phyloP scores from a whole-genome alignment of 345 rosid species.

The Excoecaria cochinchinensis region DNA sequence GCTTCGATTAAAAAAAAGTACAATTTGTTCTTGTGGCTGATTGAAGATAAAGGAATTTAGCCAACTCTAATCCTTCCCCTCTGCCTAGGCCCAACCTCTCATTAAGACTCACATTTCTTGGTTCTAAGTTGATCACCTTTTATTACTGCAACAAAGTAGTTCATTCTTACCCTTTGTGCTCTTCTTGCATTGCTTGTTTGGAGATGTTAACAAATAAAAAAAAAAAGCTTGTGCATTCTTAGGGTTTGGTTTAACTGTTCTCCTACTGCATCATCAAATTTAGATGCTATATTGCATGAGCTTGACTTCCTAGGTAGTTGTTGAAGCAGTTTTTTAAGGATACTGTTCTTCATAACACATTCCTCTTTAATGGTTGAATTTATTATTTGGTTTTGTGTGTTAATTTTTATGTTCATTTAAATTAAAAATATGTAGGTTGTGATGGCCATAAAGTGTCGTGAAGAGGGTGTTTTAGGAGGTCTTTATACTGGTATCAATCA shows the following conservation, averaged over 20 bases:
- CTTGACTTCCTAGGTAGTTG: neutral
- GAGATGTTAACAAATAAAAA: neutral
- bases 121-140: neutral
- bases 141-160: neutral
- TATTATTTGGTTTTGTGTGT: neutral
- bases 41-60: neutral
- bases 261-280: neutral
- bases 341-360: neutral
- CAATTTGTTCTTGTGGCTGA: neutral
- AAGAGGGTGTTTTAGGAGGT: constrained; percentile 75
- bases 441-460: constrained; percentile 87
- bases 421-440: constrained; percentile 53
- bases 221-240: neutral
- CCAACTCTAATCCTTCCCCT: neutral
- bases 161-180: neutral
- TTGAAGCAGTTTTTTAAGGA: constrained; percentile 3
- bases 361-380: neutral
- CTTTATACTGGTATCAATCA: constrained; percentile 75
- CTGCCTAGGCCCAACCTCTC: neutral
- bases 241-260: neutral
- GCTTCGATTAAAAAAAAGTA: neutral
- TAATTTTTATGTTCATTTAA: neutral
- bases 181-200: neutral
- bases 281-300: neutral
- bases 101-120: neutral